phyloP scores from a whole-genome alignment of 2,329 filamentous ascomycete genomes.

The Colletotrichum lini region DNA sequence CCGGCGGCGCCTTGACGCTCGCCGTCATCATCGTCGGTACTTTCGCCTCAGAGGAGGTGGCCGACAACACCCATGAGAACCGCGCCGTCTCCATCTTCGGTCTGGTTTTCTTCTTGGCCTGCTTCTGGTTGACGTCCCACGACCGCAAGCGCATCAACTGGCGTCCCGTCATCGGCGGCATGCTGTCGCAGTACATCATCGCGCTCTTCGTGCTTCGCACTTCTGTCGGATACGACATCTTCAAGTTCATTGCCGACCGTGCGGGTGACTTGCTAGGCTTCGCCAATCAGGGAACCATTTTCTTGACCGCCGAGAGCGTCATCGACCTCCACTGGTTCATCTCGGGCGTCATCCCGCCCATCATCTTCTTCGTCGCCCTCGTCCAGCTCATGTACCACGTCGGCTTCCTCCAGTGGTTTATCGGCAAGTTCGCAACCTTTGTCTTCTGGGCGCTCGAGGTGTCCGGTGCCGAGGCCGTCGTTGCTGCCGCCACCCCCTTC shows the following conservation, averaged over 20 bases:
- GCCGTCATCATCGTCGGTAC: conserved; percentile 83
- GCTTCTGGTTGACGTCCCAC: conserved; percentile 79
- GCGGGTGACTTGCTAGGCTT: conserved; percentile 83
- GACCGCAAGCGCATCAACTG: conserved; percentile 76
- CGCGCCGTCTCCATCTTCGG: conserved; percentile 87
- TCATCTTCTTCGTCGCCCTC: conserved; percentile 97
- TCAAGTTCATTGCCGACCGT: conserved; percentile 86
- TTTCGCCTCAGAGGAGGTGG: conserved; percentile 79
- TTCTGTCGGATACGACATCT: conserved; percentile 87
- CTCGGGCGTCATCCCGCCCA: conserved; percentile 84
- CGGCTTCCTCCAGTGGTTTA: conserved; percentile 89
- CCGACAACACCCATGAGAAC: conserved; percentile 84
- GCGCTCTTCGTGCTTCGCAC: conserved; percentile 91
- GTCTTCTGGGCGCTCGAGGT: conserved; percentile 93
- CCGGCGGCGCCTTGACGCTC: conserved; percentile 75
- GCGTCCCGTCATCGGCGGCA: conserved; percentile 89
- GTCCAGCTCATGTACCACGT: conserved; percentile 89
- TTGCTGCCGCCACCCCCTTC: conserved; percentile 92
- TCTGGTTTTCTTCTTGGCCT: conserved; percentile 76
- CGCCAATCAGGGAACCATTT: conserved; percentile 79
- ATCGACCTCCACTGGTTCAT: conserved; percentile 76
- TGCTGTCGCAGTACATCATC: conserved; percentile 89
- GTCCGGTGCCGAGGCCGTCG: conserved; percentile 93
- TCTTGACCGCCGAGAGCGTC: conserved; percentile 72
- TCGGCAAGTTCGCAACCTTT: conserved; percentile 87